A percentile compares a stretch with the other conserved stretches of the same genome.
Conservation (phyloP, 805 yeast species). For the Saccharomycopsis lassenensis region DNA sequence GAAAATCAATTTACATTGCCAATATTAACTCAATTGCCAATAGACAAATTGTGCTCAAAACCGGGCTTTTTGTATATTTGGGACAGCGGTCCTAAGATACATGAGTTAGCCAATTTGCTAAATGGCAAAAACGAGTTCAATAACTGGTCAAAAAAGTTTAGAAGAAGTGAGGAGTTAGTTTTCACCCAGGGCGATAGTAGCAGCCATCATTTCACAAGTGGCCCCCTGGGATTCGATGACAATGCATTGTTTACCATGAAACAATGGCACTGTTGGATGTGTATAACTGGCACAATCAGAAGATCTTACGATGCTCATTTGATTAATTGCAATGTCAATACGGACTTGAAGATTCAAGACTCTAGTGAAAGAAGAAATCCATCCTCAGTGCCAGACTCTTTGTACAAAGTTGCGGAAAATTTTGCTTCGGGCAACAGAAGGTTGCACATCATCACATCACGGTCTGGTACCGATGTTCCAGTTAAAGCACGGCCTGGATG, state of each 20-base stretch:
- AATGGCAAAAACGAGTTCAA: neutral
- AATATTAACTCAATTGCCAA: slow-evolving; percentile 51
- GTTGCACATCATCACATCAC: slow-evolving; percentile 72
- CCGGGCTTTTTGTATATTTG: slow-evolving; percentile 84
- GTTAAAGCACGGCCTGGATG: slow-evolving; percentile 73
- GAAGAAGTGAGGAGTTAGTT: slow-evolving; percentile 84
- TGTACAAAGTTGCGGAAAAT: slow-evolving; percentile 79
- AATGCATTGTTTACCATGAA: slow-evolving; percentile 48
- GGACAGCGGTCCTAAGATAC: slow-evolving; percentile 52
- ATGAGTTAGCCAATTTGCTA: slow-evolving; percentile 53
- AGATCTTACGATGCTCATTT: slow-evolving; percentile 74
- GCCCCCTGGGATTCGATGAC: slow-evolving; percentile 40
- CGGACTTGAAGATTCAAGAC: slow-evolving; percentile 71
- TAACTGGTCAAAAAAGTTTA: slow-evolving; percentile 48
- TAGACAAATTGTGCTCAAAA: slow-evolving; percentile 62
- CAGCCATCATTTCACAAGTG: neutral
- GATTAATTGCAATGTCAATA: slow-evolving; percentile 86
- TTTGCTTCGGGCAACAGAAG: slow-evolving; percentile 75
- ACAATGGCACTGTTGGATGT: slow-evolving; percentile 98
- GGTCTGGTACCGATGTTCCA: slow-evolving; percentile 53
- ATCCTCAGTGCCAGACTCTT: slow-evolving; percentile 56
- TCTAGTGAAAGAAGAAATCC: slow-evolving; percentile 24
- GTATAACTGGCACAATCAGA: slow-evolving; percentile 88
- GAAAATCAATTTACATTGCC: slow-evolving; percentile 64
- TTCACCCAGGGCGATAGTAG: slow-evolving; percentile 60